Evolutionary conservation across 306 rosid genomes (phyloP).

Genomic region (Prunus mongolica): DNA sequence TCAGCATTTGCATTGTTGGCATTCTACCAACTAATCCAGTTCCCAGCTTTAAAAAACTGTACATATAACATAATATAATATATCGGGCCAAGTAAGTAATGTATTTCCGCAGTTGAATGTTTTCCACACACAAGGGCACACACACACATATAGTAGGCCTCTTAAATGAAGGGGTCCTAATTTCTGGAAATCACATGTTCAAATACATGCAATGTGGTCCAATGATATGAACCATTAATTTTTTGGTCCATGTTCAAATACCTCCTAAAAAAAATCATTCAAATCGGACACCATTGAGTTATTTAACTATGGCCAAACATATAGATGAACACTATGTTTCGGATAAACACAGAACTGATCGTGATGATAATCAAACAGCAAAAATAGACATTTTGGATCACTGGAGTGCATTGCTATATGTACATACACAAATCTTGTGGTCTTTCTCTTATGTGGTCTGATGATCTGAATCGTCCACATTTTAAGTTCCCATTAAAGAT

Average conservation of each 20-base stretch:
- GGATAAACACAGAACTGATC: background rate
- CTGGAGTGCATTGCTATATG: background rate
- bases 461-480: too few species aligned
- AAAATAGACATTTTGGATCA: background rate
- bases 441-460: too few species aligned
- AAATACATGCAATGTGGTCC: background rate
- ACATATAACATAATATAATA: background rate
- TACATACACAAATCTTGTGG: too few species aligned
- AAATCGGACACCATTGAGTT: background rate
- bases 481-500: too few species aligned
- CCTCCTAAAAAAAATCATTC: too few species aligned
- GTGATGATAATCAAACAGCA: background rate
- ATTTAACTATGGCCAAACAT: background rate
- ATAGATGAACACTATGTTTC: background rate
- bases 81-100: background rate
- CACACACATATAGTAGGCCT: background rate
- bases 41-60: background rate
- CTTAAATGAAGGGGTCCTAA: background rate
- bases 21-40: background rate
- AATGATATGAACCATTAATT: background rate
- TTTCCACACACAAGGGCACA: background rate
- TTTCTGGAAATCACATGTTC: background rate
- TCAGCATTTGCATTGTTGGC: background rate
- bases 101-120: background rate
- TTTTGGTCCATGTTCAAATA: background rate